Conservation (phyloP, 1,284 basidiomycete species). For the Schizophyllum amplum region DNA sequence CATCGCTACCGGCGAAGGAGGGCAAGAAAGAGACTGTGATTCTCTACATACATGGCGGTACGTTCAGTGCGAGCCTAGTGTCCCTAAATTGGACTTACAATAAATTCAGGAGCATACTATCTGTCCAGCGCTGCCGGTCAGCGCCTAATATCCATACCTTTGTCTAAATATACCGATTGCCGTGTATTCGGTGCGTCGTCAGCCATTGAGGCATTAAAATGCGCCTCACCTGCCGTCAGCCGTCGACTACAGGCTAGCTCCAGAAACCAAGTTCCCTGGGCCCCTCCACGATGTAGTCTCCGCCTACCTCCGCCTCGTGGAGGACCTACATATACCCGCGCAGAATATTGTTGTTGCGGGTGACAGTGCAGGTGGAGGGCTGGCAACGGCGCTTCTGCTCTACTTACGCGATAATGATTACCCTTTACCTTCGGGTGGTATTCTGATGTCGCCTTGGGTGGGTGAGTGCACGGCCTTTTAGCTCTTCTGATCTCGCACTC, state of each 20-base stretch:
- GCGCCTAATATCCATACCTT: conserved; percentile 84
- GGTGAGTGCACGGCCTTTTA: conserved; percentile 40
- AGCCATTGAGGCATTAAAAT: not conserved
- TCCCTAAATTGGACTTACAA: conserved; percentile 5
- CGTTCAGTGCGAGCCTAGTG: conserved; percentile 15
- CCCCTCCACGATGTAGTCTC: conserved; percentile 87
- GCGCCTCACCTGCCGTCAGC: conserved; percentile 35
- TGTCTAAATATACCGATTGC: conserved; percentile 86
- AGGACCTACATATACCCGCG: conserved; percentile 86
- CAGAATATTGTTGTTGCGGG: conserved; percentile 86
- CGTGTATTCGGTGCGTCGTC: conserved; percentile 80
- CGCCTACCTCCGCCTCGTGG: conserved; percentile 81
- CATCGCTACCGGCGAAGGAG: conserved; percentile 18
- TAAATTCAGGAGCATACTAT: conserved; percentile 78
- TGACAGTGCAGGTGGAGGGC: conserved; percentile 90
- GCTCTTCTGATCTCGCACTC: not conserved
- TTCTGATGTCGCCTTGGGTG: conserved; percentile 92
- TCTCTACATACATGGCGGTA: conserved; percentile 90
- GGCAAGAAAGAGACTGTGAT: conserved; percentile 72
- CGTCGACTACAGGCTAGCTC: conserved; percentile 94
- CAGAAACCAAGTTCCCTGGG: conserved; percentile 91
- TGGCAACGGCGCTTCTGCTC: conserved; percentile 82
- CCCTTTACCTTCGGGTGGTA: conserved; percentile 72
- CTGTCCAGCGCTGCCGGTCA: conserved; percentile 93
- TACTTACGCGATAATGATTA: conserved; percentile 87